Evolutionary conservation across 257 asterid genomes (phyloP).

Genomic region (Osmanthus fragrans): DNA sequence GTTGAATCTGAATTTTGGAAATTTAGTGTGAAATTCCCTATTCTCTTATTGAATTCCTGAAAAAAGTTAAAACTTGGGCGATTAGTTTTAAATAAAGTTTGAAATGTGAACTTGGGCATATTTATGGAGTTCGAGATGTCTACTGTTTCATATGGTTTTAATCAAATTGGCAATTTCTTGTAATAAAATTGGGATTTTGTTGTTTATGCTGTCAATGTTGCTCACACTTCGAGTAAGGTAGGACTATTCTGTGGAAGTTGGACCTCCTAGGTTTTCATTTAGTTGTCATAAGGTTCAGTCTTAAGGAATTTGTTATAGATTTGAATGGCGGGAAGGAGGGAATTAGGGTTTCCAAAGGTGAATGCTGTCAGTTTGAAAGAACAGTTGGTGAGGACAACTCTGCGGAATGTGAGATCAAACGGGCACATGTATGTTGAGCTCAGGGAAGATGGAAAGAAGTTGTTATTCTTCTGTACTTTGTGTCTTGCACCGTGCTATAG

Average conservation of each 20-base stretch:
- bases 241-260: constrained; percentile 11
- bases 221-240: background rate
- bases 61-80: background rate
- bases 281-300: constrained; percentile 13
- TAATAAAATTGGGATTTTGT: background rate
- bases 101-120: constrained; percentile 5
- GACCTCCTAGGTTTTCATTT: constrained; percentile 27
- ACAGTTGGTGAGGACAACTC: constrained; percentile 58
- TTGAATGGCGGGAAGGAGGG: constrained; percentile 54
- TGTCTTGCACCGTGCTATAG: constrained; percentile 84
- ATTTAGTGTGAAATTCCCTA: background rate
- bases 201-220: background rate
- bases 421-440: constrained; percentile 89
- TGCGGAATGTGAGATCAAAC: constrained; percentile 65
- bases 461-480: constrained; percentile 78
- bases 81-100: background rate
- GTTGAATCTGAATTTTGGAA: constrained; percentile 11
- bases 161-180: background rate
- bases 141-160: background rate
- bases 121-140: constrained; percentile 15
- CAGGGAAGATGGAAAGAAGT: constrained; percentile 84
- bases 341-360: constrained; percentile 46
- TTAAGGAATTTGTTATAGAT: background rate
- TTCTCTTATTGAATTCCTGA: background rate
- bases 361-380: constrained; percentile 62